Base-by-base conservation (phyloP, 140 eudicot species). In the Cichorium intybus region DNA sequence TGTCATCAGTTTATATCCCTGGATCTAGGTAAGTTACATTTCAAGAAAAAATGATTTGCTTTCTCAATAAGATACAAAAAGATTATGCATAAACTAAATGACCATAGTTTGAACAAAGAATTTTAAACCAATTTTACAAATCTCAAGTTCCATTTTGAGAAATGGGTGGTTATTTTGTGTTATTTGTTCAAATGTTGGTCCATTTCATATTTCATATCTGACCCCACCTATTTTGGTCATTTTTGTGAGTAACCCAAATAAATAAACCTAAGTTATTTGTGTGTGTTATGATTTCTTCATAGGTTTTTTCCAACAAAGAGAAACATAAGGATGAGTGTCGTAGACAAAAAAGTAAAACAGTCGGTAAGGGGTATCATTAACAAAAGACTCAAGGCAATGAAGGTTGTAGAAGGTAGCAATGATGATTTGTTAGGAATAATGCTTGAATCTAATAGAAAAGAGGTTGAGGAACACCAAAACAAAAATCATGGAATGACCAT, bases 241-340 rank as follows among this genome's bases (percentile, higher is more conserved):
- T 14, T 41, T 41, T 41, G 18, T 41, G 1, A 15, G 14, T 15
- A 41, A 39, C 48, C 48, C 18, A 41, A 14, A 14, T 9, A 16
- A 29, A 16, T 10, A 17, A 8, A 58, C 15, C 17, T 41, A 41
- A 2, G n/a, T 18, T 58, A 34, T 33, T 5, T 59, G 28, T 33
- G 33, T 34, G 15, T 7, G 34, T 7, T 18, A 17, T 35, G 20
- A 24, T 7, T n/a, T 37, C 1, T 12, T 18, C 22, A 4, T 27
- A 60, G 68, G 68, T 70, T 11, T 15, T 62, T 58, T 14, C 68
- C 68, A 60, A 43, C 68, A 17, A 70, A 46, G 43, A 47, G 61
- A 41, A 58, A 59, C 62, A 60, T 8, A 21, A 70, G 28, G 60
- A 31, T 59, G 53, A 24, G 10, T 2, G 49, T 21, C 6, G 57